Conservation (phyloP, 2,329 filamentous ascomycete species). For the Paraphaeosphaeria minitans region DNA sequence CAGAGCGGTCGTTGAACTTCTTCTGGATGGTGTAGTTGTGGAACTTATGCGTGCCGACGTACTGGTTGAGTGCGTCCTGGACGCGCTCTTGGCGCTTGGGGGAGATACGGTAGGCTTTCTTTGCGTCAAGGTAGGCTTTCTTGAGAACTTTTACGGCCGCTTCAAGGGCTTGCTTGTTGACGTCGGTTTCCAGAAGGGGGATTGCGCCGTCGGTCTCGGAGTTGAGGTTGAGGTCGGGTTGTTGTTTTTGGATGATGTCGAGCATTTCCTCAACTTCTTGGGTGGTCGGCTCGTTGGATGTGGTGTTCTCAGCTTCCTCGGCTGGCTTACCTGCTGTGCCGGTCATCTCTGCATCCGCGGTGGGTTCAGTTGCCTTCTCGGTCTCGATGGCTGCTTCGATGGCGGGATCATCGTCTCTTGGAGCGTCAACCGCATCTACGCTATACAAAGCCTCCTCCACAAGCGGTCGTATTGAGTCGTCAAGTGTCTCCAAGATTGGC, state of each 20-base stretch:
- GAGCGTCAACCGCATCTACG: slow-evolving; percentile 38
- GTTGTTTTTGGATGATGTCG: slow-evolving; percentile 31
- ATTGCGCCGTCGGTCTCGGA: slow-evolving; percentile 37
- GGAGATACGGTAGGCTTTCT: slow-evolving; percentile 82
- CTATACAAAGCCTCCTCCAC: slow-evolving; percentile 66
- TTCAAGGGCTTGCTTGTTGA: slow-evolving; percentile 45
- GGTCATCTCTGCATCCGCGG: slow-evolving; percentile 14
- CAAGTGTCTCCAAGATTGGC: slow-evolving; percentile 65
- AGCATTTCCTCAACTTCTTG: slow-evolving; percentile 33
- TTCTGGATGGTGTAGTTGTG: slow-evolving; percentile 99
- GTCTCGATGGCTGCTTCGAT: slow-evolving; percentile 38
- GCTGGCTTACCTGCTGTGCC: not conserved
- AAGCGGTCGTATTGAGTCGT: slow-evolving; percentile 65
- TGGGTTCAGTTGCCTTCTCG: slow-evolving; percentile 16
- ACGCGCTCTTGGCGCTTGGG: slow-evolving; percentile 73
- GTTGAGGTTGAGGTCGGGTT: slow-evolving; percentile 32
- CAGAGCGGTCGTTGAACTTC: slow-evolving; percentile 75
- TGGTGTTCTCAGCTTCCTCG: slow-evolving; percentile 16
- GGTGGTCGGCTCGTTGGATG: slow-evolving; percentile 13
- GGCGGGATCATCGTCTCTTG: slow-evolving; percentile 35
- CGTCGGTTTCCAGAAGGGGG: slow-evolving; percentile 29
- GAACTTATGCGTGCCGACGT: slow-evolving; percentile 86
- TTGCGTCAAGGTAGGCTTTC: slow-evolving; percentile 78
- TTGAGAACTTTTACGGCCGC: slow-evolving; percentile 65
- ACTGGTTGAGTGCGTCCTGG: slow-evolving; percentile 74